Evolutionary conservation across 2,329 filamentous ascomycete genomes (phyloP).

Genomic region (Scolecobasidium constrictum): DNA sequence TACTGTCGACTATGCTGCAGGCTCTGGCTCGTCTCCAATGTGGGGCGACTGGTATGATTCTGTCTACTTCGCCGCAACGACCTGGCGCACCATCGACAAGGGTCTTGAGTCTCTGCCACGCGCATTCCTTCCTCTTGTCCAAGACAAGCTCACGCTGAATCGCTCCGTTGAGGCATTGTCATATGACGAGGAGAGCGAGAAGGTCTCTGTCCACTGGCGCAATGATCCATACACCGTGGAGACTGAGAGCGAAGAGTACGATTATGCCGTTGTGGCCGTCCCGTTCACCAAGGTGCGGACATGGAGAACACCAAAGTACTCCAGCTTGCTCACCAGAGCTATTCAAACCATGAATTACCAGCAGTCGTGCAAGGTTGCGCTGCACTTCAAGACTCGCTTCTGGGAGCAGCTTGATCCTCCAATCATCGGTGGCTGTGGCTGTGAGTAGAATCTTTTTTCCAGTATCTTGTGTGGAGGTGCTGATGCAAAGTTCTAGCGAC

Average conservation of each 20-base stretch:
- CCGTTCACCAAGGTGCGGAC: constrained; percentile 55
- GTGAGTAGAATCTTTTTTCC: too few species aligned
- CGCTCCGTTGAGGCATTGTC: constrained; percentile 46
- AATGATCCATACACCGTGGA: constrained; percentile 29
- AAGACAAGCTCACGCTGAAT: constrained; percentile 44
- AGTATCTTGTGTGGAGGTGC: too few species aligned
- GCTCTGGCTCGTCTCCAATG: constrained; percentile 36
- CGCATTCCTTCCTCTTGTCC: constrained; percentile 52
- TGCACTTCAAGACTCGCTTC: constrained; percentile 57
- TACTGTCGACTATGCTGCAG: constrained; percentile 43
- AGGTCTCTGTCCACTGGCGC: constrained; percentile 50
- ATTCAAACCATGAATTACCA: constrained; percentile 40
- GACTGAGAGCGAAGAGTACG: constrained; percentile 40
- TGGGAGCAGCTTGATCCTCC: constrained; percentile 43
- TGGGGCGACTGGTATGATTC: constrained; percentile 42
- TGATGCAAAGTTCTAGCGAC: too few species aligned
- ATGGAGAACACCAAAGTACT: constrained; percentile 47
- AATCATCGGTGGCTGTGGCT: constrained; percentile 54
- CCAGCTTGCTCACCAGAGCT: constrained; percentile 37
- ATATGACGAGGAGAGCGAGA: constrained; percentile 39
- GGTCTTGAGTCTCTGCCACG: constrained; percentile 48
- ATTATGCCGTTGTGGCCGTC: constrained; percentile 55
- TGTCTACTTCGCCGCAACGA: constrained; percentile 48
- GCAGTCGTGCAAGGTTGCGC: constrained; percentile 45
- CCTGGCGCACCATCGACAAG: constrained; percentile 55